Evolutionary conservation across 179 eudicot genomes (phyloP).

Genomic region (Gypsophila paniculata): DNA sequence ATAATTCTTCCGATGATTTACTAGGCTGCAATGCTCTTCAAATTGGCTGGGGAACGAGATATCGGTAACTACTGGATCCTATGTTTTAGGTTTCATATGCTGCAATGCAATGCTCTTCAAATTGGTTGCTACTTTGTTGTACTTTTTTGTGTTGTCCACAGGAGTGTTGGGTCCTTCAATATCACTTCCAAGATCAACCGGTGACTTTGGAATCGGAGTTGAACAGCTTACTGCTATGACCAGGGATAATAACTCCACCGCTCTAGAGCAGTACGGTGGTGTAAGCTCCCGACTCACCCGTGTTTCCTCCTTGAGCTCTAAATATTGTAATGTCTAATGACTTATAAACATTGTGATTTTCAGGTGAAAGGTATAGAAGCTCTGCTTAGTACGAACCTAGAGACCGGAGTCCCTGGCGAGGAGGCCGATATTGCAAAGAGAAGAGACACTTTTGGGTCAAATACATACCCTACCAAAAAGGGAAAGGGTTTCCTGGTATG

Average conservation of each 20-base stretch:
- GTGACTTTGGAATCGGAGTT: constrained; percentile 56
- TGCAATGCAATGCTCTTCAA: background rate
- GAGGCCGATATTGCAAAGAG: constrained; percentile 49
- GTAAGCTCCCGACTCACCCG: constrained; percentile 38
- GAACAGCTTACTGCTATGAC: constrained; percentile 74
- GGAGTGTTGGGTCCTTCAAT: constrained; percentile 33
- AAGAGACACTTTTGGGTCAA: constrained; percentile 73
- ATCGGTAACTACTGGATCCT: constrained; percentile 44
- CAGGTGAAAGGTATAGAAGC: constrained; percentile 66
- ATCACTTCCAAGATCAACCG: constrained; percentile 50
- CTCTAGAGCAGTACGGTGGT: constrained; percentile 72
- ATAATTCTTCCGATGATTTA: constrained; percentile 20
- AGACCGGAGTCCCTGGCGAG: constrained; percentile 54
- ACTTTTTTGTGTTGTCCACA: constrained; percentile 29
- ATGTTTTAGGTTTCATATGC: background rate
- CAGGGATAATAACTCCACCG: constrained; percentile 54
- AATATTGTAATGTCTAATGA: background rate
- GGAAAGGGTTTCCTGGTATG: constrained; percentile 72
- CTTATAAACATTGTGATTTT: constrained; percentile 12
- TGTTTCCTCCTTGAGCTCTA: background rate
- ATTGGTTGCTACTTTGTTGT: constrained; percentile 1
- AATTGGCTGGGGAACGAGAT: constrained; percentile 80
- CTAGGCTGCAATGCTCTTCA: constrained; percentile 92
- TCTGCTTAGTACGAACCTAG: constrained; percentile 58
- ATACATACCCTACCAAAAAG: constrained; percentile 75